Base-by-base conservation (phyloP, 371 early-diverging fungal species). In the Mortierella sp. region DNA sequence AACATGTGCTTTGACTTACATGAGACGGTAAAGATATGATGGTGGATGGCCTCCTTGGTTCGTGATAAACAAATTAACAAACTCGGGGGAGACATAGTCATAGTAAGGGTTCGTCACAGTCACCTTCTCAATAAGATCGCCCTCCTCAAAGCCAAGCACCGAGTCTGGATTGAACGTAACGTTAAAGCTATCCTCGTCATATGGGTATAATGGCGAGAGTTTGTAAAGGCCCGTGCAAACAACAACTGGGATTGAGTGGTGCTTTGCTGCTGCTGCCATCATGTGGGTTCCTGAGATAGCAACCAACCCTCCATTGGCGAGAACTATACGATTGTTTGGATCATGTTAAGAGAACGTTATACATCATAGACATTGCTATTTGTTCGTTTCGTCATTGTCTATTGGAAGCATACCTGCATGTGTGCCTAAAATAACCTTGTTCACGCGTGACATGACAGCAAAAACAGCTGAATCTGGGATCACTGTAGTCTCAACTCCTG, bases 361-460 rank as follows among this genome's bases (percentile, higher is more conserved):
- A 43, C 34, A 10, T 22, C 3, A n/a, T 37, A 13, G 28, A 37
- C 42, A 7, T 40, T 23, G 40, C 40, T 51, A 9, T 12, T 22
- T 53, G 6, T 26, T 53, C 13, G 10, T 28, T n/a, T 63, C 9
- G 47, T 29, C 26, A 32, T 28, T 6, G n/a, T 13, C 53, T 17
- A 22, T 54, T 17, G 23, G 2, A 26, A 1, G n/a, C 69, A 66
- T 88, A 92, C 93, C 93, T 37, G 96, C 95, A 72, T 97, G 96
- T 0, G 96, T 91, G 23, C 97, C 97, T 53, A 98, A 81, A 31
- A 98, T 96, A 32, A 98, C 97, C 85, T 97, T 98, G 89, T 97
- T 96, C 23, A 98, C 97, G 58, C 97, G 91, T 56, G 98, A 93
- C 98, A 98, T 98, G 64, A 97, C 92, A 4, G 98, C 98, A 90